Conservation (phyloP, 2,329 filamentous ascomycete genomes). For the Aureobasidium sp. region DNA sequence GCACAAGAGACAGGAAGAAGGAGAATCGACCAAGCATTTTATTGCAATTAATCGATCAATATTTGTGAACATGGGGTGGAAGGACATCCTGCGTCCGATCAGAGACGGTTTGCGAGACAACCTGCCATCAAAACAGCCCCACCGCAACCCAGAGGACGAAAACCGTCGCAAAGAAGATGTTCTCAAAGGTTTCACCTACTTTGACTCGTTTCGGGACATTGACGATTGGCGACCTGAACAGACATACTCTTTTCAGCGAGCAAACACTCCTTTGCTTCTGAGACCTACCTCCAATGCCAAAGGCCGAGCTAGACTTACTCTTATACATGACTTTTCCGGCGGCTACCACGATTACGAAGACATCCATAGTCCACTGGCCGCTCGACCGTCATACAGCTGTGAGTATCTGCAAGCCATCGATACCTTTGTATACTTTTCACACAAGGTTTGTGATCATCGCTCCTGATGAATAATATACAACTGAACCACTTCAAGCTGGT, state of each 20-base stretch:
- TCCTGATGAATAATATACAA: background rate
- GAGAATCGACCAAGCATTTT: too few relatives aligned
- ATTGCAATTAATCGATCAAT: too few relatives aligned
- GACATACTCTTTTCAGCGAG: constrained; percentile 28
- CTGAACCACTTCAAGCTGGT: constrained; percentile 24
- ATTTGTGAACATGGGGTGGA: constrained; percentile 23
- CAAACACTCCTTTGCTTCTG: constrained; percentile 30
- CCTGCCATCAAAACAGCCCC: constrained; percentile 12
- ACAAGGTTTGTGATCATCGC: constrained; percentile 20
- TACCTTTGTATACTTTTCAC: constrained; percentile 41
- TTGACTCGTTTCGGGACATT: constrained; percentile 33
- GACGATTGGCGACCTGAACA: constrained; percentile 25
- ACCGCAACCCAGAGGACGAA: background rate
- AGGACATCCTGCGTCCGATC: constrained; percentile 31
- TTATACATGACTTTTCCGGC: constrained; percentile 34
- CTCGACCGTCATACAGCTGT: constrained; percentile 30
- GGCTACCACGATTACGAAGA: constrained; percentile 38
- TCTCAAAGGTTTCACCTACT: constrained; percentile 32
- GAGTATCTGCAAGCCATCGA: constrained; percentile 37
- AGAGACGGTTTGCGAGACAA: constrained; percentile 30
- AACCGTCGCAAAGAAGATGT: constrained; percentile 22
- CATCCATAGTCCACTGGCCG: constrained; percentile 23
- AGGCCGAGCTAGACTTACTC: constrained; percentile 21
- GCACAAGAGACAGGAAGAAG: too few relatives aligned
- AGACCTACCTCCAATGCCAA: constrained; percentile 13